Evolutionary conservation across 2,329 filamentous ascomycete species (phyloP).

Genomic region (Harringtonia lauricola): DNA sequence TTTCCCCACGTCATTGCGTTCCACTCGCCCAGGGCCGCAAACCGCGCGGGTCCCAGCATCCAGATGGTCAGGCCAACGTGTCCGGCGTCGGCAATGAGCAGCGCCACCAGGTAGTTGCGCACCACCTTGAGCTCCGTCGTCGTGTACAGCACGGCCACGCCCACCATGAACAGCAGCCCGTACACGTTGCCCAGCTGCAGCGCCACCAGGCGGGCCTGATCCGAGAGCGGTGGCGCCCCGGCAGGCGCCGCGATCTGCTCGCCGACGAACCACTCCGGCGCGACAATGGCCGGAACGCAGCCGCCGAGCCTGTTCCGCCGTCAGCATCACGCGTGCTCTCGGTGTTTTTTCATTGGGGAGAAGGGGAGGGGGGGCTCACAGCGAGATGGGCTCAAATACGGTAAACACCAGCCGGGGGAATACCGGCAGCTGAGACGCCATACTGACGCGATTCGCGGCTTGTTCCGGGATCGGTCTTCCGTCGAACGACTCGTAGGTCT

Average conservation of each 20-base stretch:
- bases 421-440: slow-evolving; percentile 51
- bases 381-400: slow-evolving; percentile 55
- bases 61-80: slow-evolving; percentile 53
- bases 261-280: slow-evolving; percentile 50
- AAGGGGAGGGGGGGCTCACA: slow-evolving; percentile 34
- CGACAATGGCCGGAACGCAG: slow-evolving; percentile 41
- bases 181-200: slow-evolving; percentile 62
- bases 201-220: slow-evolving; percentile 44
- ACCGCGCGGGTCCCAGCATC: slow-evolving; percentile 43
- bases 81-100: slow-evolving; percentile 55
- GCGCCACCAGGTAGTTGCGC: slow-evolving; percentile 52
- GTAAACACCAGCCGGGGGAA: slow-evolving; percentile 58
- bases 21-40: slow-evolving; percentile 46
- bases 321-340: no score
- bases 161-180: slow-evolving; percentile 52
- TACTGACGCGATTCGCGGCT: slow-evolving; percentile 16
- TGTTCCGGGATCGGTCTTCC: no score
- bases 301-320: slow-evolving; percentile 56
- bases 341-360: no score
- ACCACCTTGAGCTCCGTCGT: slow-evolving; percentile 56
- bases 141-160: slow-evolving; percentile 50
- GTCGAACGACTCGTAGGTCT: no score
- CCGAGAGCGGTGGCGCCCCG: slow-evolving; percentile 18
- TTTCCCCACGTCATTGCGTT: slow-evolving; percentile 67
- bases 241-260: slow-evolving; percentile 42